Percentiles rank a stretch among this genome's conserved stretches.
Evolutionary conservation across 768 basidiomycete genomes (phyloP).

Genomic region (Leucosporidium creatinivorum): DNA sequence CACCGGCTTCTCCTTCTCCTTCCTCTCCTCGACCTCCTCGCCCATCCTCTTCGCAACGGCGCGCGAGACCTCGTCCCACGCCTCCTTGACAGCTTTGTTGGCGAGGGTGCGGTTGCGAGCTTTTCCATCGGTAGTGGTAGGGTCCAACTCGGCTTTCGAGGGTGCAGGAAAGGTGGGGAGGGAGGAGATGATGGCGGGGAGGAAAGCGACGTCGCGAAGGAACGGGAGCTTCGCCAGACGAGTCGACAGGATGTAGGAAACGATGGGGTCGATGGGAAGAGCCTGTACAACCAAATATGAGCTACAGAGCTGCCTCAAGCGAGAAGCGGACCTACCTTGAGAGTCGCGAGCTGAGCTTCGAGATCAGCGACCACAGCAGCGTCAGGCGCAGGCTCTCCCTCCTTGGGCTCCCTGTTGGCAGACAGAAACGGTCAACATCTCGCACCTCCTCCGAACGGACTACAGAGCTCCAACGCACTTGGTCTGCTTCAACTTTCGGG

Average conservation of each 20-base stretch:
- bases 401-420: slow-evolving; percentile 23
- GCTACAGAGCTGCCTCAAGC: neutral
- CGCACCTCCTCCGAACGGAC: no score
- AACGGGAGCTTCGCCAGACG: slow-evolving; percentile 22
- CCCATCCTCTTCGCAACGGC: slow-evolving; percentile 24
- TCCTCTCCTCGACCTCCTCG: slow-evolving; percentile 10
- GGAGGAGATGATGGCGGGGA: slow-evolving; percentile 18
- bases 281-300: neutral
- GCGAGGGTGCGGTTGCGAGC: slow-evolving; percentile 34
- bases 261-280: slow-evolving; percentile 19
- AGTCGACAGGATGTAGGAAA: slow-evolving; percentile 16
- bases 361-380: slow-evolving; percentile 14
- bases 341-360: slow-evolving; percentile 26
- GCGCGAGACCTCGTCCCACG: slow-evolving; percentile 23
- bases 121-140: slow-evolving; percentile 15
- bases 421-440: neutral
- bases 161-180: slow-evolving; percentile 3
- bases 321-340: slow-evolving; percentile 16
- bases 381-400: slow-evolving; percentile 4
- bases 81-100: slow-evolving; percentile 28
- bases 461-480: neutral
- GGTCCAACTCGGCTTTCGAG: slow-evolving; percentile 5
- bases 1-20: neutral
- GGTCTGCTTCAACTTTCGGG: slow-evolving; percentile 32
- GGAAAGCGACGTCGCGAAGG: slow-evolving; percentile 14